Percentiles rank a stretch among this genome's conserved stretches.
These are phyloP conservation scores for Moesziomyces sp. DNA, from an alignment of 1,284 basidiomycete species.

Conservation along the genomic window DNA sequence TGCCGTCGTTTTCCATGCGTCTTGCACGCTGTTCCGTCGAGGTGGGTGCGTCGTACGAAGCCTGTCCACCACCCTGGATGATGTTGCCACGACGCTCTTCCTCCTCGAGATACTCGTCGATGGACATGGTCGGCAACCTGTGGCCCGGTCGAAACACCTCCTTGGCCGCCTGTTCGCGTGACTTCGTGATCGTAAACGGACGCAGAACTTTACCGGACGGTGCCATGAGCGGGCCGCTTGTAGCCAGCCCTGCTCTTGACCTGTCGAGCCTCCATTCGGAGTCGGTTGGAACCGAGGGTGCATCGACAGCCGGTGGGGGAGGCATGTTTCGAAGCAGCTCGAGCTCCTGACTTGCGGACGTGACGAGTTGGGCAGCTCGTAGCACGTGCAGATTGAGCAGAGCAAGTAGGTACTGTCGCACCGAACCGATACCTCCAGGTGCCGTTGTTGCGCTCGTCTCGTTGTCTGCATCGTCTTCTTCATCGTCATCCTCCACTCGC, in stretches of 20 bases:
- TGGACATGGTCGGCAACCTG: constrained; percentile 91
- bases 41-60: constrained; percentile 31
- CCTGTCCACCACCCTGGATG: constrained; percentile 77
- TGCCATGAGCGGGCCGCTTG: constrained; percentile 53
- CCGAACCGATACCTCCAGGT: constrained; percentile 24
- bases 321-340: constrained; percentile 56
- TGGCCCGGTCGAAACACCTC: constrained; percentile 89
- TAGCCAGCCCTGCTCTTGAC: constrained; percentile 1
- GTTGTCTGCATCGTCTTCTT: constrained; percentile 15
- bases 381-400: constrained; percentile 58
- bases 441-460: constrained; percentile 1
- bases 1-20: constrained; percentile 80
- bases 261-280: constrained; percentile 60
- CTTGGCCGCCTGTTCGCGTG: constrained; percentile 74
- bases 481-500: constrained; percentile 19
- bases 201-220: constrained; percentile 59
- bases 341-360: constrained; percentile 53
- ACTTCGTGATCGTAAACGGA: constrained; percentile 60
- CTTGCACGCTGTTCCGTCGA: constrained; percentile 69
- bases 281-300: neutral
- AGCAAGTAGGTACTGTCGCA: constrained; percentile 58
- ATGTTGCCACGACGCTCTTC: constrained; percentile 86
- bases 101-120: constrained; percentile 93
- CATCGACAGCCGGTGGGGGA: constrained; percentile 3
- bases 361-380: constrained; percentile 22